Conservation (phyloP, 768 basidiomycete species). For the Serendipita sp. region DNA sequence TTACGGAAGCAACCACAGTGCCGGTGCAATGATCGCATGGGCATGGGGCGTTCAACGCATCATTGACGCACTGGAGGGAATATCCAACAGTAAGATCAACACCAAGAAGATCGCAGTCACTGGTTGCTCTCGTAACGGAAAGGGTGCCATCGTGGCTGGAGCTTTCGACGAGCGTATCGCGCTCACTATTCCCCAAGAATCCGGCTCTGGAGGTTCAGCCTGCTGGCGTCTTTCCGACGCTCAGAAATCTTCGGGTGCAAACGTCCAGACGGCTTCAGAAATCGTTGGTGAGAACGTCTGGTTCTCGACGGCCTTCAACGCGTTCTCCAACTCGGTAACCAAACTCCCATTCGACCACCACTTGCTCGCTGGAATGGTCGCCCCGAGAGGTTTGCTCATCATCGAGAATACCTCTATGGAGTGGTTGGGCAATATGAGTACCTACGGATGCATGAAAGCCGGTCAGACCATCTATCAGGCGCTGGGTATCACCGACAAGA, state of each 20-base stretch:
- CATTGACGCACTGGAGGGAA: conserved; percentile 41
- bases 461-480: conserved; percentile 35
- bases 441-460: conserved; percentile 35
- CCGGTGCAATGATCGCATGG: conserved; percentile 43
- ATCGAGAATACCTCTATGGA: conserved; percentile 40
- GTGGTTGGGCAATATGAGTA: conserved; percentile 37
- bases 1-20: conserved; percentile 30
- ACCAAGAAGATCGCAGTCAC: conserved; percentile 34
- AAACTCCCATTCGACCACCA: conserved; percentile 45
- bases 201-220: conserved; percentile 41
- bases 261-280: conserved; percentile 38
- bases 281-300: conserved; percentile 47
- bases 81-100: conserved; percentile 31
- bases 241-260: conserved; percentile 26
- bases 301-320: conserved; percentile 36
- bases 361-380: conserved; percentile 35
- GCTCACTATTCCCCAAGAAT: conserved; percentile 46
- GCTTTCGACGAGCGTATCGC: conserved; percentile 43
- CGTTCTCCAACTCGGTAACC: conserved; percentile 29
- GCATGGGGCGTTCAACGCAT: conserved; percentile 44
- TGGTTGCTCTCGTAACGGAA: conserved; percentile 45
- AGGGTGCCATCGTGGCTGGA: conserved; percentile 41
- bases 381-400: conserved; percentile 35
- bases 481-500: conserved; percentile 27
- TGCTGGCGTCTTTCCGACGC: conserved; percentile 43